These are phyloP conservation scores for Trichosporon sp. DNA, from an alignment of 1,284 basidiomycete genomes.

Conservation along the genomic window DNA sequence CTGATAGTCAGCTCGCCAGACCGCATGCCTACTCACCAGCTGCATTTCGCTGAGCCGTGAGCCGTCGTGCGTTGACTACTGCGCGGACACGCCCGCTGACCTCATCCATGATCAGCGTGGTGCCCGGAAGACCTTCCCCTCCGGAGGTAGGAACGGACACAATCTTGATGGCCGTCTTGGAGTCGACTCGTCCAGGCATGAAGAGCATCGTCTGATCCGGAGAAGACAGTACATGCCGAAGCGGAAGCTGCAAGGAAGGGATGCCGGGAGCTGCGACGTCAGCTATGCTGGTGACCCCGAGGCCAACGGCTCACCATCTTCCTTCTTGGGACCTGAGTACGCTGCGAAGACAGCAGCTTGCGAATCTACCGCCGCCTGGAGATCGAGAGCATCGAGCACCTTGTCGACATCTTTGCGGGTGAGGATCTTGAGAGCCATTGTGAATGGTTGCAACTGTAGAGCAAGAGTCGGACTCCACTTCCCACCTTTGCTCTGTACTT, in stretches of 20 bases:
- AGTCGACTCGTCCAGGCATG: slow-evolving; percentile 44
- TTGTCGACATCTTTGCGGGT: slow-evolving; percentile 35
- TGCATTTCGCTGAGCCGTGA: slow-evolving; percentile 75
- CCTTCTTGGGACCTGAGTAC: slow-evolving; percentile 22
- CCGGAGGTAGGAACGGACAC: slow-evolving; percentile 60
- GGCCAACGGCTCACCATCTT: slow-evolving; percentile 6
- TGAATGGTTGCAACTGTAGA: neutral
- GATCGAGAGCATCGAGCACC: slow-evolving; percentile 30
- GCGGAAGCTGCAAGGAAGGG: slow-evolving; percentile 37
- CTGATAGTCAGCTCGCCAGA: neutral
- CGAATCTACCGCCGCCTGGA: slow-evolving; percentile 29
- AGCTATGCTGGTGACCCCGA: neutral
- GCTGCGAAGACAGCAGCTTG: slow-evolving; percentile 39
- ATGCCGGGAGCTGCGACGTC: slow-evolving; percentile 8
- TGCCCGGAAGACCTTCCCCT: slow-evolving; percentile 61
- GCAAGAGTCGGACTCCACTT: neutral
- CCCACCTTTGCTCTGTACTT: neutral
- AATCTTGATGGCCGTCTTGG: slow-evolving; percentile 58
- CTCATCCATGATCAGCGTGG: slow-evolving; percentile 70
- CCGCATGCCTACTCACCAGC: slow-evolving; percentile 55
- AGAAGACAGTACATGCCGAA: slow-evolving; percentile 28
- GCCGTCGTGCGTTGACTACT: slow-evolving; percentile 64
- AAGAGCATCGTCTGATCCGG: slow-evolving; percentile 38
- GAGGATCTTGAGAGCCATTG: slow-evolving; percentile 25
- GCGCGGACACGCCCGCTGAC: slow-evolving; percentile 61